These are phyloP conservation scores for Sporothrix euskadiensis DNA, from an alignment of 2,329 filamentous ascomycete species.

Conservation along the genomic window DNA sequence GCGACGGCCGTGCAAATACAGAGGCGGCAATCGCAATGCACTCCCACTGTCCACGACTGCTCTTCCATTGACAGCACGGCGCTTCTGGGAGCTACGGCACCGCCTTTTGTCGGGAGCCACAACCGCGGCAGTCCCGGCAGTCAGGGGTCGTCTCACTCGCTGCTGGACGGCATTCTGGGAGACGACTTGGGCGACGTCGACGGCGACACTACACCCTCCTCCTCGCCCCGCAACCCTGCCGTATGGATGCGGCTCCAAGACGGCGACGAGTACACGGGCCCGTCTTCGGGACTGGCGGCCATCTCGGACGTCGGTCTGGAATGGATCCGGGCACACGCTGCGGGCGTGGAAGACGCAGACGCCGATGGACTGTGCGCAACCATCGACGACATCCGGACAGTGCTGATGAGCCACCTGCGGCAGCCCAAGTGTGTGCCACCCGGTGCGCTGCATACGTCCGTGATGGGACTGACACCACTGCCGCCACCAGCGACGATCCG, in stretches of 20 bases:
- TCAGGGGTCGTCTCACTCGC: not conserved
- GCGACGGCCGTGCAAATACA: too few relatives aligned
- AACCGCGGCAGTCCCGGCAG: not conserved
- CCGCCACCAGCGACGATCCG: conserved; percentile 9
- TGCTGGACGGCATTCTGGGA: conserved; percentile 15
- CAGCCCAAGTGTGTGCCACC: conserved; percentile 26
- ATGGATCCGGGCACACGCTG: conserved; percentile 35
- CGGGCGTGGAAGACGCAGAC: conserved; percentile 32
- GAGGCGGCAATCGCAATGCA: not conserved
- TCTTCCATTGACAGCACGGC: not conserved
- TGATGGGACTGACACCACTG: not conserved
- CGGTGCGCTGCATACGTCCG: conserved; percentile 1
- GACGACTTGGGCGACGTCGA: not conserved
- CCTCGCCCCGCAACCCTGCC: conserved; percentile 10
- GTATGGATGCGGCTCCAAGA: conserved; percentile 24
- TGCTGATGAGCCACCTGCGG: conserved; percentile 21
- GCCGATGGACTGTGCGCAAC: conserved; percentile 20
- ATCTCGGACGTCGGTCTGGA: conserved; percentile 34
- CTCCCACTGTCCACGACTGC: not conserved
- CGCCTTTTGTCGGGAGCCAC: not conserved
- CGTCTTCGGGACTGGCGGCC: conserved; percentile 24
- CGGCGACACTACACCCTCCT: not conserved
- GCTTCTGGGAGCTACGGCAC: not conserved
- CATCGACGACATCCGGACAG: conserved; percentile 23
- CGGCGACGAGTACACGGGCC: conserved; percentile 26